A percentile compares a stretch with the other conserved stretches of the same genome.
Evolutionary conservation across 495 filamentous ascomycete genomes (phyloP).

Genomic region (Penicillium samsonianum): DNA sequence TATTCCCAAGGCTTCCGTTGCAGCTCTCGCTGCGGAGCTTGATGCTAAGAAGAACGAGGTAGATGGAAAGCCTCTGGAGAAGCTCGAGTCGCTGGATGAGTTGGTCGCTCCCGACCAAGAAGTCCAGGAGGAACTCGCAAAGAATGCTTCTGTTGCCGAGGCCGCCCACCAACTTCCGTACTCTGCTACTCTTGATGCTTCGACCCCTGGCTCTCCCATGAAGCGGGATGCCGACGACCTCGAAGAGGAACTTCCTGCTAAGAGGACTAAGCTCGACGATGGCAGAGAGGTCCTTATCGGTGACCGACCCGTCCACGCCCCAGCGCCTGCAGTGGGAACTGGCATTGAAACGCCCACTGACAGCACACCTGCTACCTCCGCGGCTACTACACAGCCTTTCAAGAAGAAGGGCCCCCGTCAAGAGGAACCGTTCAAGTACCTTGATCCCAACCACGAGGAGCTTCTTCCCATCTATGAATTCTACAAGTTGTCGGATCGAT

Average conservation of each 20-base stretch:
- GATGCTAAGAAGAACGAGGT: slow-evolving; percentile 47
- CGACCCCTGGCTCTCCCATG: slow-evolving; percentile 22
- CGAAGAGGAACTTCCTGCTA: slow-evolving; percentile 47
- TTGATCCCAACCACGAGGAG: slow-evolving; percentile 69
- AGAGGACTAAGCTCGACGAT: slow-evolving; percentile 49
- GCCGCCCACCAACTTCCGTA: slow-evolving; percentile 43
- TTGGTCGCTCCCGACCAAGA: slow-evolving; percentile 42
- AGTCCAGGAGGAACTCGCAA: slow-evolving; percentile 38
- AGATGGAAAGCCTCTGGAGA: slow-evolving; percentile 41
- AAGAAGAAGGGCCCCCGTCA: slow-evolving; percentile 52
- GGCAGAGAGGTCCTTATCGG: slow-evolving; percentile 47
- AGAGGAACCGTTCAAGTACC: slow-evolving; percentile 93
- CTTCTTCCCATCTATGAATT: slow-evolving; percentile 74
- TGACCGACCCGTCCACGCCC: slow-evolving; percentile 52
- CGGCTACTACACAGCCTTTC: slow-evolving; percentile 23
- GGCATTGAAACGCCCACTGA: slow-evolving; percentile 41
- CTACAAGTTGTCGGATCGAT: slow-evolving; percentile 77
- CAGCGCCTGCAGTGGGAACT: slow-evolving; percentile 44
- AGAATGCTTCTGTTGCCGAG: slow-evolving; percentile 48
- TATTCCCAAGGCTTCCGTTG: slow-evolving; percentile 51
- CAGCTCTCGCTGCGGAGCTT: slow-evolving; percentile 57
- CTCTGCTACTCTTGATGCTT: slow-evolving; percentile 35
- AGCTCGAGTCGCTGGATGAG: slow-evolving; percentile 53
- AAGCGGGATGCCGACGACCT: slow-evolving; percentile 46
- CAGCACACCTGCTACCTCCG: slow-evolving; percentile 34